Base-by-base conservation (phyloP, 306 rosid genomes). In the Senna tora region DNA sequence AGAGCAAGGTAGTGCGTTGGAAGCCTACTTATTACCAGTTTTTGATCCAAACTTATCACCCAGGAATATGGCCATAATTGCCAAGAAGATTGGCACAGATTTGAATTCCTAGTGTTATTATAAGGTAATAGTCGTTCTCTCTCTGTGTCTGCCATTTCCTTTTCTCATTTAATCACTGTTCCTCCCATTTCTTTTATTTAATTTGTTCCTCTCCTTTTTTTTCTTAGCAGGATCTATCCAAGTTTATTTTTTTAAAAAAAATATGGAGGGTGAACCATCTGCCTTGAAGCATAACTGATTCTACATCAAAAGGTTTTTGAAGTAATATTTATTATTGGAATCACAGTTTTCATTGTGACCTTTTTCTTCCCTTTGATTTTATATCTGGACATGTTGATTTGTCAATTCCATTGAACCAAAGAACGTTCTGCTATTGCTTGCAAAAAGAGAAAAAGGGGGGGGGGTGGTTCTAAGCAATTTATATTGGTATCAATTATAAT, bases 31-130 rank as follows among this genome's bases (percentile, higher is more conserved):
- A 83, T 66, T 89, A 43, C 94, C 96, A 14, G 79, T 94, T 79
- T 94, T 94, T 82, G 80, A 91, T 72, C 96, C 97, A 52, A 87
- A 51, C 55, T 67, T 89, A 69, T 93, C 97, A 38, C 97, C 97
- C 0, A 89, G 98, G 83, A 94, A 91, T 78, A 86, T 94, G 79
- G 95, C 92, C 73, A 78, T 91, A 79, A 85, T 94, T 75, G 97
- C 98, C 46, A 86, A 84, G 71, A 91, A 80, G 84, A 54, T 73
- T 72, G 72, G 82, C 79, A 17, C 53, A 61, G 69, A 81, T 74
- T 70, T 30, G 65, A 46, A 82, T 45, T 72, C 73, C 60, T 66
- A 77, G 73, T 60, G 60, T 56, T 47, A 41, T 61, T 75, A 39
- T 64, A 68, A 72, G 81, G 84, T 77, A 50, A 36, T 28, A 34